Conservation (phyloP, 495 filamentous ascomycete genomes). For the Aspergillus haitiensis region DNA sequence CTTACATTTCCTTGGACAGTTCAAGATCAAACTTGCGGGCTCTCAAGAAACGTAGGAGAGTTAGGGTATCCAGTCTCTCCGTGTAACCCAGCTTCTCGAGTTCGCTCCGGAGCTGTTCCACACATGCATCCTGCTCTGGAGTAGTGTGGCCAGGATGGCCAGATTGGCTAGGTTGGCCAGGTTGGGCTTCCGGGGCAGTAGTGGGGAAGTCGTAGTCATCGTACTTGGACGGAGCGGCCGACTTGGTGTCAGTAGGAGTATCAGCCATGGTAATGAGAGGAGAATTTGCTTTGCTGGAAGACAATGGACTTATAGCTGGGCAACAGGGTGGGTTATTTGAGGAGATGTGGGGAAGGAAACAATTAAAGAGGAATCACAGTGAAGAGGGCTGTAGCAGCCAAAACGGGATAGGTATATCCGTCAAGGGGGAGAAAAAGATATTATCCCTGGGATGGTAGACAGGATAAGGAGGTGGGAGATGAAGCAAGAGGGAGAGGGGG, state of each 20-base stretch:
- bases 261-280: slow-evolving; percentile 39
- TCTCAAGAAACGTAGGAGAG: slow-evolving; percentile 85
- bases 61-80: slow-evolving; percentile 86
- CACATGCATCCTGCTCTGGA: slow-evolving; percentile 83
- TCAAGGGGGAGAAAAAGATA: slow-evolving; percentile 5
- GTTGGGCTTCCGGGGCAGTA: slow-evolving; percentile 62
- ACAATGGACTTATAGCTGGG: slow-evolving; percentile 8
- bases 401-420: slow-evolving; percentile 11
- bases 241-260: slow-evolving; percentile 32
- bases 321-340: slow-evolving; percentile 5
- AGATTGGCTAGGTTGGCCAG: slow-evolving; percentile 79
- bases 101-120: slow-evolving; percentile 77
- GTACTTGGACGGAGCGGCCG: slow-evolving; percentile 80
- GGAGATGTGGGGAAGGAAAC: slow-evolving; percentile 8
- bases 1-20: slow-evolving; percentile 81
- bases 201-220: slow-evolving; percentile 94
- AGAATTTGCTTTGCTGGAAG: slow-evolving; percentile 9
- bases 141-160: slow-evolving; percentile 92
- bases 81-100: slow-evolving; percentile 83
- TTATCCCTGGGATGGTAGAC: too few species aligned
- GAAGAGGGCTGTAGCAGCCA: slow-evolving; percentile 2
- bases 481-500: slow-evolving; percentile 18
- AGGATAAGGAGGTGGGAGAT: slow-evolving; percentile 4
- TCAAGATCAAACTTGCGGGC: slow-evolving; percentile 93
- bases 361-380: slow-evolving; percentile 1